Evolutionary conservation across 2,329 filamentous ascomycete species (phyloP).

Genomic region (Alternaria metachromatica): DNA sequence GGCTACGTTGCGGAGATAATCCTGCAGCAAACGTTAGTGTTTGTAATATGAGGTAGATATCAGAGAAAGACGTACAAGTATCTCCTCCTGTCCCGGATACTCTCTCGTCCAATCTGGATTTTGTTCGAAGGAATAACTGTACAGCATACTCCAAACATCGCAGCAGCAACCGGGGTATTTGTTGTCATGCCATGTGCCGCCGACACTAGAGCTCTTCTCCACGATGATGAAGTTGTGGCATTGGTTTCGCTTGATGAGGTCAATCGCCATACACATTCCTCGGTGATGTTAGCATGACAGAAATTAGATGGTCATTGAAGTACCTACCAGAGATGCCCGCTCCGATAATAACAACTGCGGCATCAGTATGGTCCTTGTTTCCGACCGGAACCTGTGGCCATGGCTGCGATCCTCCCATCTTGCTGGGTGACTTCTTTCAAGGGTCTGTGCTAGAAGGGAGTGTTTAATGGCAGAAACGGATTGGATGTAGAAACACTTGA

Average conservation of each 20-base stretch:
- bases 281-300: background rate
- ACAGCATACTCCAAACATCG: slow-evolving; percentile 63
- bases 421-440: background rate
- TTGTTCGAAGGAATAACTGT: slow-evolving; percentile 67
- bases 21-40: slow-evolving; percentile 28
- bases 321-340: slow-evolving; percentile 59
- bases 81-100: slow-evolving; percentile 67
- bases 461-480: background rate
- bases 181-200: slow-evolving; percentile 64
- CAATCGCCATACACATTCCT: slow-evolving; percentile 64
- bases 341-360: slow-evolving; percentile 64
- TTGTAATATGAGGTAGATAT: background rate
- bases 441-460: background rate
- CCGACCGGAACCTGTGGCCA: slow-evolving; percentile 56
- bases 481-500: background rate
- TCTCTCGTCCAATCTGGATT: slow-evolving; percentile 65
- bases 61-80: slow-evolving; percentile 50
- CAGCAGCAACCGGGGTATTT: slow-evolving; percentile 64
- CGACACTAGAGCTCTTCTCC: slow-evolving; percentile 62
- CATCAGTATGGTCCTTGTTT: slow-evolving; percentile 60
- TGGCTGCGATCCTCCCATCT: slow-evolving; percentile 51
- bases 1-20: slow-evolving; percentile 61
- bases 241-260: slow-evolving; percentile 60
- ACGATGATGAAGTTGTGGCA: slow-evolving; percentile 64
- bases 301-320: background rate